phyloP scores from a whole-genome alignment of 441 rosid genomes.

The Eutrema salsugineum region DNA sequence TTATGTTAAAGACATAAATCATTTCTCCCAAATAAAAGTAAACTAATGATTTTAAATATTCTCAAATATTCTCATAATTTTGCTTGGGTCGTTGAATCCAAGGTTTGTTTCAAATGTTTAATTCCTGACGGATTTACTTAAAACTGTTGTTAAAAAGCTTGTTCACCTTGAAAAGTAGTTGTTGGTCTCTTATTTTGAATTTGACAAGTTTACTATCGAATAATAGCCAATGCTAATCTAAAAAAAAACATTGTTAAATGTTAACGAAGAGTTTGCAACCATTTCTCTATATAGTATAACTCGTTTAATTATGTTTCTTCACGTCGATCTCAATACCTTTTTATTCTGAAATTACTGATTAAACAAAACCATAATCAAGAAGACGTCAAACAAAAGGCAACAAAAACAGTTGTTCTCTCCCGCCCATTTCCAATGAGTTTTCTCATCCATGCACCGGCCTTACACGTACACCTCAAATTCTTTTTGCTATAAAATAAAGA shows the following conservation, averaged over 20 bases:
- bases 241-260: background rate
- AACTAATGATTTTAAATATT: no score
- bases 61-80: no score
- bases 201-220: background rate
- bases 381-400: constrained; percentile 25
- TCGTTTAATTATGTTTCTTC: background rate
- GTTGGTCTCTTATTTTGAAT: background rate
- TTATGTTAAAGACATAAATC: no score
- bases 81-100: no score
- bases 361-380: background rate
- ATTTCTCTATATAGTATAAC: background rate
- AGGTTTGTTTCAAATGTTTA: no score
- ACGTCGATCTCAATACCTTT: background rate
- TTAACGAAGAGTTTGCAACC: background rate
- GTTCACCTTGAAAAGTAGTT: no score
- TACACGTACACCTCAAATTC: constrained; percentile 12
- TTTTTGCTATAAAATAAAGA: background rate
- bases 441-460: constrained; percentile 21
- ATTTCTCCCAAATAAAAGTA: no score
- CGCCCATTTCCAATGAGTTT: constrained; percentile 3
- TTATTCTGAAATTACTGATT: background rate
- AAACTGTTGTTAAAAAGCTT: no score
- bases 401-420: constrained; percentile 20
- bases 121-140: no score
- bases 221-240: no score